These are phyloP conservation scores for Mrakia gelida DNA, from an alignment of 768 basidiomycete species.

Conservation along the genomic window DNA sequence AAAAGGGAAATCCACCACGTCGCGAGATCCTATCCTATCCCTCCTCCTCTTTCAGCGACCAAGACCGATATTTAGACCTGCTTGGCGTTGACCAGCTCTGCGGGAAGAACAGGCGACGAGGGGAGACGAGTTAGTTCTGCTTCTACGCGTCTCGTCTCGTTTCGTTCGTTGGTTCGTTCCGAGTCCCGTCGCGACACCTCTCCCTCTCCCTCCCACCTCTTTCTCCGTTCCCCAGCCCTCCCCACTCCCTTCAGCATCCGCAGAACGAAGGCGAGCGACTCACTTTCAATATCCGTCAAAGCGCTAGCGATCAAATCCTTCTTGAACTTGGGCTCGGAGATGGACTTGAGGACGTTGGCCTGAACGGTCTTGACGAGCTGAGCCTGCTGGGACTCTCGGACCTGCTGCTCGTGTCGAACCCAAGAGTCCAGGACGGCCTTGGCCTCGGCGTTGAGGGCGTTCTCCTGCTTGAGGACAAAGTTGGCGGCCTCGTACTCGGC, in stretches of 20 bases:
- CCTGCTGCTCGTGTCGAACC: slow-evolving; percentile 95
- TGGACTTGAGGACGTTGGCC: slow-evolving; percentile 72
- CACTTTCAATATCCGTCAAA: slow-evolving; percentile 86
- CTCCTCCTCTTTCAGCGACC: neutral
- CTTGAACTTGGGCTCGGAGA: slow-evolving; percentile 86
- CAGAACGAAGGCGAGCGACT: slow-evolving; percentile 46
- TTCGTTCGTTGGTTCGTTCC: neutral
- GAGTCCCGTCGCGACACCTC: neutral
- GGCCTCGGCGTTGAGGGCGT: slow-evolving; percentile 77
- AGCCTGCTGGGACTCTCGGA: slow-evolving; percentile 92
- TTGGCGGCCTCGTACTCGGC: slow-evolving; percentile 82
- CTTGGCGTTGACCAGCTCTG: slow-evolving; percentile 88
- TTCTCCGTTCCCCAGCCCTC: neutral
- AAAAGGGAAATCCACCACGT: too few relatives aligned
- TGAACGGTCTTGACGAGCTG: slow-evolving; percentile 76
- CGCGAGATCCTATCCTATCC: neutral
- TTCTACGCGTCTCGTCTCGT: neutral
- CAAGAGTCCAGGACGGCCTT: slow-evolving; percentile 94
- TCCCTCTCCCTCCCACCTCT: neutral
- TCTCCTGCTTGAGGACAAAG: slow-evolving; percentile 86
- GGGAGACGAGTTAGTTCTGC: neutral
- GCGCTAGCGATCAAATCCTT: slow-evolving; percentile 73
- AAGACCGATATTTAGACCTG: slow-evolving; percentile 59
- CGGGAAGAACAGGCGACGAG: slow-evolving; percentile 40
- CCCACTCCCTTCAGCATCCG: neutral